Percentiles rank a stretch among this genome's conserved stretches.
These are phyloP conservation scores for Cotoneaster glaucophyllus DNA, from an alignment of 306 rosid species.

Conservation along the genomic window DNA sequence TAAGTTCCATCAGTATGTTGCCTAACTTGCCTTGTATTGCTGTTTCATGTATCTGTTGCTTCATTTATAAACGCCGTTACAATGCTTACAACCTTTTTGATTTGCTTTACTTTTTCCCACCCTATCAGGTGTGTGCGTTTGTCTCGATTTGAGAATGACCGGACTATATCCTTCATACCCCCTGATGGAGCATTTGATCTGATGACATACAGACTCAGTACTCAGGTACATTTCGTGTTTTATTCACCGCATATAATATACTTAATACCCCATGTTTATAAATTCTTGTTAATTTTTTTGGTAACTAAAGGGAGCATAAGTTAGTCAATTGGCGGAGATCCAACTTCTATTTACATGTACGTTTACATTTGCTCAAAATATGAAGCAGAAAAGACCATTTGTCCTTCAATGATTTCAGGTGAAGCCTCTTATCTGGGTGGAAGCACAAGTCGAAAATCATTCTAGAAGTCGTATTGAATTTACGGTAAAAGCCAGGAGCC, in stretches of 20 bases:
- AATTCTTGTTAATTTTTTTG: background rate
- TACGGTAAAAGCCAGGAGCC: constrained; percentile 77
- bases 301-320: background rate
- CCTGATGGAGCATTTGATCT: constrained; percentile 88
- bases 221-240: constrained; percentile 46
- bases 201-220: constrained; percentile 85
- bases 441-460: constrained; percentile 81
- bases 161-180: constrained; percentile 79
- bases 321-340: background rate
- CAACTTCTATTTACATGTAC: background rate
- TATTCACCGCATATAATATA: background rate
- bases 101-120: constrained; percentile 2
- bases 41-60: background rate
- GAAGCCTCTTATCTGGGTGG: constrained; percentile 81
- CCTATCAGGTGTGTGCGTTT: constrained; percentile 79
- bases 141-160: constrained; percentile 86
- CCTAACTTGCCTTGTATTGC: background rate
- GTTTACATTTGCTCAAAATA: background rate
- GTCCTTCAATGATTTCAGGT: constrained; percentile 35
- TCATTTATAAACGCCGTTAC: background rate
- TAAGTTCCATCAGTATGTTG: constrained; percentile 82
- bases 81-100: background rate
- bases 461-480: constrained; percentile 75
- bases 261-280: background rate
- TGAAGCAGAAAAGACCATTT: background rate